Evolutionary conservation across 306 rosid species (phyloP).

Genomic region (Rosa rugosa): DNA sequence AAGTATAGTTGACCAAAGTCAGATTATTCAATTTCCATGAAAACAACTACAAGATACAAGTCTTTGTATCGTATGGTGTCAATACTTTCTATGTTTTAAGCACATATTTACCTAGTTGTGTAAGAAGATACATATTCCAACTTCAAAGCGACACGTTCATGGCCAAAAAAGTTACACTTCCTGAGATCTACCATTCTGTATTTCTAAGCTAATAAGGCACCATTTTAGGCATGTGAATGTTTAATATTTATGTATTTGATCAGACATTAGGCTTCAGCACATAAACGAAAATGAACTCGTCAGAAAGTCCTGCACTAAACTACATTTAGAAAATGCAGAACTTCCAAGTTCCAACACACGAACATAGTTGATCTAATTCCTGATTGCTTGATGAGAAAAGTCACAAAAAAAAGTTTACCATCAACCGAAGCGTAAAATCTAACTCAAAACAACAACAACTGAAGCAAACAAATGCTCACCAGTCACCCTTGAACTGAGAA

Average conservation of each 20-base stretch:
- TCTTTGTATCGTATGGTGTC: background rate
- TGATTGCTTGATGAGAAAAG: background rate
- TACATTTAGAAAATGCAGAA: background rate
- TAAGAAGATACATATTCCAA: background rate
- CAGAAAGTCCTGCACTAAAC: background rate
- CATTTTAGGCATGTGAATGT: background rate
- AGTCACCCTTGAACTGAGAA: conserved; percentile 76
- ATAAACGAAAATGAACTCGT: too few relatives aligned
- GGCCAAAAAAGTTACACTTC: background rate
- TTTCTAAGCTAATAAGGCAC: background rate
- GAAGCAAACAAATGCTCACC: conserved; percentile 48
- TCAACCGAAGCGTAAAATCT: background rate
- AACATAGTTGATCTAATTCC: too few relatives aligned
- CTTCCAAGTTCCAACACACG: background rate
- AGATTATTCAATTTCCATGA: background rate
- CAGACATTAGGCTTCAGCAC: too few relatives aligned
- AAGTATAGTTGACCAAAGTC: background rate
- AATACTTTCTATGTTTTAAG: background rate
- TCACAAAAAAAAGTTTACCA: background rate
- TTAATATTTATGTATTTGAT: background rate
- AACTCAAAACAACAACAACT: background rate
- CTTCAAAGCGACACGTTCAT: background rate
- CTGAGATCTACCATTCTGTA: background rate
- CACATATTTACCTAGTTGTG: background rate
- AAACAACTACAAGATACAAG: background rate